Base-by-base conservation (phyloP, 2,329 filamentous ascomycete genomes). In the Diplodia scrobiculata region DNA sequence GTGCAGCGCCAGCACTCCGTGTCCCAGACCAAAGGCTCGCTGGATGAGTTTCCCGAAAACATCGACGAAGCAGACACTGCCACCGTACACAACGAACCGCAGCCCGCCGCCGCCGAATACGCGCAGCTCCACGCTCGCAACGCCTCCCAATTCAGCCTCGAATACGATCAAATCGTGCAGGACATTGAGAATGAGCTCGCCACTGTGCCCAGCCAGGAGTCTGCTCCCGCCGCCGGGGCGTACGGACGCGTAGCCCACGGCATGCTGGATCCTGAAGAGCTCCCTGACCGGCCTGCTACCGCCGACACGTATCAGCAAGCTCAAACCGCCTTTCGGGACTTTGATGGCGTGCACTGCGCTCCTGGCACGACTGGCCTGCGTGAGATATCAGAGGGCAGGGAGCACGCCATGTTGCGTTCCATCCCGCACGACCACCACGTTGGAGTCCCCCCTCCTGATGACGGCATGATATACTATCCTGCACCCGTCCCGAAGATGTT, bases 401-500 rank as follows among this genome's bases (percentile, higher is more conserved):
- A 73, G 4, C 68, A 73, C 17, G 75, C 75, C 7, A 87, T 74
- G 78, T 86, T 72, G 83, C 88, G 72, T 38, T 55, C 70, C 2
- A 64, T 72, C 9, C 69, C 71, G 36, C 68, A 73, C 27, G 66
- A 68, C 3, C 70, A 70, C 4, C 68, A 69, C 0, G 68, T 71
- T 29, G 74, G 68, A 13, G 70, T 69, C 5, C 86, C 86, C 1
- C 81, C 84, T 29, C 89, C 89, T 1, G 89, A 87, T 4, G 87
- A 94, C 70, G 83, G 88, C 71, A 97, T 98, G 91, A 87, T 97
- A 10, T 98, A 89, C 78, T 99, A 99, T 76, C 95, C 95, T 14
- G 95, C 95, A 2, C 93, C 92, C 0, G 95, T 99, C 2, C 95
- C 95, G 2, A 89, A 90, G 68, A 93, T 96, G 88, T 84, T 99